These are phyloP conservation scores for Ustilago shanxiensis DNA, from an alignment of 1,284 basidiomycete genomes.

Conservation along the genomic window DNA sequence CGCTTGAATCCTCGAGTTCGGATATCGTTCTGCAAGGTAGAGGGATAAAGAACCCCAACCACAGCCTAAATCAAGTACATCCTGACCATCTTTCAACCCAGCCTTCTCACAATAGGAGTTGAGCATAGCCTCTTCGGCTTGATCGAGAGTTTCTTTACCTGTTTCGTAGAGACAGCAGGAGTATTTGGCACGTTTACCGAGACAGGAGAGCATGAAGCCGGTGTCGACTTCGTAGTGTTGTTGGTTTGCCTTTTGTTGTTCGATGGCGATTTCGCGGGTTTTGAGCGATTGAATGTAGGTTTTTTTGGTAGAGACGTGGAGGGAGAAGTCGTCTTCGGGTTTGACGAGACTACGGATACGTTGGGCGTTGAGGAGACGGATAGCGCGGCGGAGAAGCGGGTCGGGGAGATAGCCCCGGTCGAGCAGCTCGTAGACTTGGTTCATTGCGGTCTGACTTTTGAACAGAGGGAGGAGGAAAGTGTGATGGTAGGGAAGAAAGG, in stretches of 20 bases:
- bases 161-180: constrained; percentile 79
- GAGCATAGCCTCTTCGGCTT: constrained; percentile 79
- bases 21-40: constrained; percentile 81
- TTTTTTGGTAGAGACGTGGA: constrained; percentile 79
- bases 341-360: constrained; percentile 75
- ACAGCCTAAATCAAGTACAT: constrained; percentile 81
- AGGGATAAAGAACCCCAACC: constrained; percentile 82
- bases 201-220: constrained; percentile 60
- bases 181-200: constrained; percentile 62
- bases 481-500: constrained; percentile 1
- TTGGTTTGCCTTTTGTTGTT: constrained; percentile 80
- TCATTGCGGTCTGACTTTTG: constrained; percentile 28
- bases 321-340: constrained; percentile 76
- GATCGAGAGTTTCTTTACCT: constrained; percentile 77
- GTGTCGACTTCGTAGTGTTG: constrained; percentile 80
- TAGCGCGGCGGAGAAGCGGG: constrained; percentile 74
- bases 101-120: constrained; percentile 81
- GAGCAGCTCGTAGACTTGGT: constrained; percentile 42
- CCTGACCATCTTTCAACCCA: constrained; percentile 76
- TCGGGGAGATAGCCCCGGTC: constrained; percentile 54
- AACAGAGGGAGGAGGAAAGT: not conserved
- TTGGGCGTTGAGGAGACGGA: constrained; percentile 76
- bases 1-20: constrained; percentile 77
- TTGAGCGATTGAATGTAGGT: constrained; percentile 71
- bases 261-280: constrained; percentile 77